These are phyloP conservation scores for Hymenochaete sp. DNA, from an alignment of 1,284 basidiomycete genomes.

Conservation along the genomic window DNA sequence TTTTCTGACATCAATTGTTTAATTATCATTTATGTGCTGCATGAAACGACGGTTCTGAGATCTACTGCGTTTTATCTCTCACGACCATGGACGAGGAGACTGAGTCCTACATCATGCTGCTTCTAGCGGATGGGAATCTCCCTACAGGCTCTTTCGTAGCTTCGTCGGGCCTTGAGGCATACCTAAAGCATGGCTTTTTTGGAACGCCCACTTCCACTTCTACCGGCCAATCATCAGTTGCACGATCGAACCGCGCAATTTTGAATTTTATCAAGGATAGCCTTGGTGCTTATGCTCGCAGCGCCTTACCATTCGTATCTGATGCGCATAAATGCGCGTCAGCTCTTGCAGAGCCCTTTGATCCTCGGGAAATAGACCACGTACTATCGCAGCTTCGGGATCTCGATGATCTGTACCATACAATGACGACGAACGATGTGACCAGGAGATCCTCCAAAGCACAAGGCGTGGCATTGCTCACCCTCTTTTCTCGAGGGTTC, in stretches of 20 bases:
- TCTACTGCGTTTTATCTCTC: too few species aligned
- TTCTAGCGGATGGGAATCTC: slow-evolving; percentile 75
- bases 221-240: slow-evolving; percentile 26
- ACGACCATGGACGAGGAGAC: slow-evolving; percentile 15
- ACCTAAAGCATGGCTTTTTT: slow-evolving; percentile 77
- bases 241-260: slow-evolving; percentile 30
- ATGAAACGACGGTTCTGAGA: too few species aligned
- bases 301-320: slow-evolving; percentile 69
- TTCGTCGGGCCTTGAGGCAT: slow-evolving; percentile 89
- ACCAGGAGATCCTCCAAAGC: slow-evolving; percentile 80
- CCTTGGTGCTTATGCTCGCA: slow-evolving; percentile 65
- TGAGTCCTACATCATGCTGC: slow-evolving; percentile 51
- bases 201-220: slow-evolving; percentile 23
- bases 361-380: background rate
- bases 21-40: too few species aligned
- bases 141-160: slow-evolving; percentile 89
- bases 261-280: slow-evolving; percentile 63
- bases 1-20: too few species aligned
- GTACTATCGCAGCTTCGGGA: slow-evolving; percentile 30
- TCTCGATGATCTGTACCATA: slow-evolving; percentile 76
- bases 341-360: slow-evolving; percentile 21
- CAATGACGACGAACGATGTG: slow-evolving; percentile 85
- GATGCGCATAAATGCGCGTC: slow-evolving; percentile 45
- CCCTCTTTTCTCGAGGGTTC: slow-evolving; percentile 80
- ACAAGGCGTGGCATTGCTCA: slow-evolving; percentile 90